These are phyloP conservation scores for Globisporangium barbulae DNA, from an alignment of 352 stramenopile species.

Conservation along the genomic window DNA sequence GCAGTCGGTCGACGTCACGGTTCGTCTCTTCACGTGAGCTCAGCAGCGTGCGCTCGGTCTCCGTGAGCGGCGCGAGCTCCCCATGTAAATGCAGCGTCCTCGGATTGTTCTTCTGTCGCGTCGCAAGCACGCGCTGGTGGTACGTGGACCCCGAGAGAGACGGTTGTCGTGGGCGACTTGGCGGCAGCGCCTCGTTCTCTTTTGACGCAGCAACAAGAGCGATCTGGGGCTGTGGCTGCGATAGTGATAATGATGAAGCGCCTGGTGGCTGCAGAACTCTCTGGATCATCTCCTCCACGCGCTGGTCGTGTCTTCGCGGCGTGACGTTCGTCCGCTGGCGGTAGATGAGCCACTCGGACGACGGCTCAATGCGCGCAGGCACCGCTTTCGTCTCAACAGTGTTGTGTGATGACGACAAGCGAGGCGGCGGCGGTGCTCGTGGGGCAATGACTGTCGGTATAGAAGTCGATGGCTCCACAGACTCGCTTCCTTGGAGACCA, in stretches of 20 bases:
- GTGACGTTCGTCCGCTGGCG: slow-evolving; percentile 40
- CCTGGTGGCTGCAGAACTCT: slow-evolving; percentile 15
- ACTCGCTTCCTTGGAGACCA: neutral
- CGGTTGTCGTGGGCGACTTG: slow-evolving; percentile 26
- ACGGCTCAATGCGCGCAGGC: slow-evolving; percentile 24
- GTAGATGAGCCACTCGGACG: slow-evolving; percentile 63
- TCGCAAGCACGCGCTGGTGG: slow-evolving; percentile 30
- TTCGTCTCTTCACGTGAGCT: slow-evolving; percentile 35
- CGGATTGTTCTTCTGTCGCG: slow-evolving; percentile 9
- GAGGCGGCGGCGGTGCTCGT: neutral
- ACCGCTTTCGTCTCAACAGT: slow-evolving; percentile 21
- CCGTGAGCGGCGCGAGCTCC: slow-evolving; percentile 20
- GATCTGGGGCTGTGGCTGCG: neutral
- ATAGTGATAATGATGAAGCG: neutral
- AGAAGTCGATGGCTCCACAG: neutral
- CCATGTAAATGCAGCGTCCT: slow-evolving; percentile 13
- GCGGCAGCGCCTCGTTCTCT: slow-evolving; percentile 4
- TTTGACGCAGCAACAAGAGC: slow-evolving; percentile 1
- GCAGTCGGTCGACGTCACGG: slow-evolving; percentile 39
- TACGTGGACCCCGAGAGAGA: slow-evolving; percentile 38
- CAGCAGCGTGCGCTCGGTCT: slow-evolving; percentile 30
- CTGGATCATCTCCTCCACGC: slow-evolving; percentile 44
- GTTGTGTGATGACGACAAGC: slow-evolving; percentile 6
- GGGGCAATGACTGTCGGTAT: neutral
- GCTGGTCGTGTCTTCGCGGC: slow-evolving; percentile 34